Percentiles rank a stretch among this genome's conserved stretches.
Conservation (phyloP, 2,329 filamentous ascomycete genomes). For the Pseudopyrenochaeta lycopersici region DNA sequence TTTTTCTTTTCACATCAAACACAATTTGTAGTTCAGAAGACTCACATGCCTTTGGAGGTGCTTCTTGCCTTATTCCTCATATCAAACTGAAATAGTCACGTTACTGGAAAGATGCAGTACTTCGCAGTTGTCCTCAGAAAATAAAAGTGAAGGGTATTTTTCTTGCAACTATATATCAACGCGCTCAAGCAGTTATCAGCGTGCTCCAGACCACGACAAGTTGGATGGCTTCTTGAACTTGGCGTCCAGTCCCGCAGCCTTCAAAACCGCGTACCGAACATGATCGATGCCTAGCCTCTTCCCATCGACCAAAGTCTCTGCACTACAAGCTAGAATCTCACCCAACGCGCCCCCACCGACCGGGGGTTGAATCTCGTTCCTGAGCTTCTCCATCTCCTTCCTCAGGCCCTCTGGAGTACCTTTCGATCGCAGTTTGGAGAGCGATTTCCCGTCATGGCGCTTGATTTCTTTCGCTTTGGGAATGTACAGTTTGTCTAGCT, state of each 20-base stretch:
- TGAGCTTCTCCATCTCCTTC: constrained; percentile 48
- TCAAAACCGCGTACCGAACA: constrained; percentile 70
- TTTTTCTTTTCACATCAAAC: too few species aligned
- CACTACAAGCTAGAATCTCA: constrained; percentile 69
- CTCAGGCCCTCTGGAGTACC: constrained; percentile 56
- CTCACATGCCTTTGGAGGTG: too few species aligned
- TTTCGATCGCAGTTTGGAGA: constrained; percentile 22
- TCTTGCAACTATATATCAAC: too few species aligned
- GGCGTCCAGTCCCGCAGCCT: constrained; percentile 55
- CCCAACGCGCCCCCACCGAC: constrained; percentile 56
- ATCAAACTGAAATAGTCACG: too few species aligned
- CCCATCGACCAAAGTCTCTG: constrained; percentile 58
- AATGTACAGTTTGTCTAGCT: constrained; percentile 62
- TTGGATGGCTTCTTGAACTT: too few species aligned
- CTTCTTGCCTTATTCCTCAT: too few species aligned
- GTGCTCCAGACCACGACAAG: too few species aligned
- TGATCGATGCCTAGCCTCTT: constrained; percentile 67
- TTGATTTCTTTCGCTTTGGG: constrained; percentile 28
- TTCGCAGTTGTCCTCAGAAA: too few species aligned
- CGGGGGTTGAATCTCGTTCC: constrained; percentile 45
- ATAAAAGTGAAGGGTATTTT: too few species aligned
- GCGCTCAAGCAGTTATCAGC: too few species aligned
- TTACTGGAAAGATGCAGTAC: too few species aligned
- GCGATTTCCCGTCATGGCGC: constrained; percentile 18
- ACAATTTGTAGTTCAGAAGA: too few species aligned